Conservation (phyloP, 2,329 filamentous ascomycete species). For the Myotisia sp. region DNA sequence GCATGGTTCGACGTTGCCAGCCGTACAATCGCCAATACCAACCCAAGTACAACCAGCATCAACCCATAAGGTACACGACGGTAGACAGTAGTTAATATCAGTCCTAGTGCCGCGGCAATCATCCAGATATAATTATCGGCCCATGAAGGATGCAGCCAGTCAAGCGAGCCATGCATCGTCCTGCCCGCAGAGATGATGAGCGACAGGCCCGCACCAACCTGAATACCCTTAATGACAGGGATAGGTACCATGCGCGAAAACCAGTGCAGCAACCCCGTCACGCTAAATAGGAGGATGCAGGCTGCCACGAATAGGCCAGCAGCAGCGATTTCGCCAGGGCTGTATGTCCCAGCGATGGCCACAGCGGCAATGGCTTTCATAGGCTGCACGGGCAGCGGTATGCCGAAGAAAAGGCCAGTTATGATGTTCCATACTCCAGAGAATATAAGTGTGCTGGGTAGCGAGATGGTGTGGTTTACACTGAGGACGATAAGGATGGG, state of each 20-base stretch:
- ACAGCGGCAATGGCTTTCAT: conserved; percentile 84
- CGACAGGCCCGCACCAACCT: conserved; percentile 77
- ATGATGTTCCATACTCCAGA: conserved; percentile 75
- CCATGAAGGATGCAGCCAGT: conserved; percentile 51
- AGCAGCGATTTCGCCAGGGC: conserved; percentile 57
- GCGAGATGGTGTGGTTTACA: conserved; percentile 60
- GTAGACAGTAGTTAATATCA: conserved; percentile 53
- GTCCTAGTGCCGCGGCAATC: conserved; percentile 54
- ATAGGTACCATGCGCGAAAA: conserved; percentile 63
- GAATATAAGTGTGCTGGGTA: conserved; percentile 74
- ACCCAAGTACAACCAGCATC: conserved; percentile 52
- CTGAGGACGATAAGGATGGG: conserved; percentile 80
- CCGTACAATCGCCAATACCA: conserved; percentile 48
- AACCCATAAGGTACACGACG: conserved; percentile 66
- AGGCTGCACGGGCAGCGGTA: conserved; percentile 82
- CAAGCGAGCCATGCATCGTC: conserved; percentile 51
- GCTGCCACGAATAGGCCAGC: conserved; percentile 67
- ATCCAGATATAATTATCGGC: conserved; percentile 71
- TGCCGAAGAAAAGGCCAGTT: conserved; percentile 69
- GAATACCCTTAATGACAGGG: conserved; percentile 85
- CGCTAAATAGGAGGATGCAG: conserved; percentile 60
- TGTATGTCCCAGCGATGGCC: conserved; percentile 57
- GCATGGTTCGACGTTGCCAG: conserved; percentile 13
- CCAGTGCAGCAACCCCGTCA: conserved; percentile 63
- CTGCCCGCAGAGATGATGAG: conserved; percentile 64